Evolutionary conservation across 495 filamentous ascomycete genomes (phyloP).

Genomic region (Clohesyomyces aquaticus): DNA sequence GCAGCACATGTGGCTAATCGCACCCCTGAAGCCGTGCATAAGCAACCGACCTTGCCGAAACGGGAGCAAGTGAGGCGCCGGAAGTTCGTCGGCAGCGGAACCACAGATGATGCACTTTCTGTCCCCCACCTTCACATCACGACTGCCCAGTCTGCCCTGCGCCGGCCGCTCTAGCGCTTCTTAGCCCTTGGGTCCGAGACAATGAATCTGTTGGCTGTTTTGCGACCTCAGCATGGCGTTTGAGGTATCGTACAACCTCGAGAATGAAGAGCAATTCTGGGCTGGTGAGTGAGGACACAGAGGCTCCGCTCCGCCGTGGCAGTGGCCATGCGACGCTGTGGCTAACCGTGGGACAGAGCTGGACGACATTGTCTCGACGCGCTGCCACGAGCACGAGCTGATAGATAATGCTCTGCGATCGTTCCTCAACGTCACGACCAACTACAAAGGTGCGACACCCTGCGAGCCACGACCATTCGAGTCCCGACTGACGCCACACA

Average conservation of each 20-base stretch:
- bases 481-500: constrained; percentile 42
- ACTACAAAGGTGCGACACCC: constrained; percentile 64
- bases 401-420: constrained; percentile 87
- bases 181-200: constrained; percentile 22
- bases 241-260: constrained; percentile 69
- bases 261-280: constrained; percentile 94
- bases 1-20: neutral
- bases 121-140: constrained; percentile 6
- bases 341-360: constrained; percentile 62
- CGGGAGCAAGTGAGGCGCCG: constrained; percentile 11
- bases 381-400: constrained; percentile 74
- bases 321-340: constrained; percentile 15
- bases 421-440: constrained; percentile 78
- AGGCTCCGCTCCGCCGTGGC: constrained; percentile 25
- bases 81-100: neutral
- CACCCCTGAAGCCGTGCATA: constrained; percentile 17
- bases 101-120: neutral
- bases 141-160: constrained; percentile 2
- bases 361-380: constrained; percentile 72
- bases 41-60: constrained; percentile 18
- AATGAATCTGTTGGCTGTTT: constrained; percentile 34
- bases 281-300: constrained; percentile 62
- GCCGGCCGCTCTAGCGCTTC: constrained; percentile 2
- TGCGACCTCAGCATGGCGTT: constrained; percentile 57
- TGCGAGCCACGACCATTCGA: neutral